A percentile compares a stretch with the other conserved stretches of the same genome.
These are phyloP conservation scores for Lineolata rhizophorae DNA, from an alignment of 495 filamentous ascomycete species.

Conservation along the genomic window DNA sequence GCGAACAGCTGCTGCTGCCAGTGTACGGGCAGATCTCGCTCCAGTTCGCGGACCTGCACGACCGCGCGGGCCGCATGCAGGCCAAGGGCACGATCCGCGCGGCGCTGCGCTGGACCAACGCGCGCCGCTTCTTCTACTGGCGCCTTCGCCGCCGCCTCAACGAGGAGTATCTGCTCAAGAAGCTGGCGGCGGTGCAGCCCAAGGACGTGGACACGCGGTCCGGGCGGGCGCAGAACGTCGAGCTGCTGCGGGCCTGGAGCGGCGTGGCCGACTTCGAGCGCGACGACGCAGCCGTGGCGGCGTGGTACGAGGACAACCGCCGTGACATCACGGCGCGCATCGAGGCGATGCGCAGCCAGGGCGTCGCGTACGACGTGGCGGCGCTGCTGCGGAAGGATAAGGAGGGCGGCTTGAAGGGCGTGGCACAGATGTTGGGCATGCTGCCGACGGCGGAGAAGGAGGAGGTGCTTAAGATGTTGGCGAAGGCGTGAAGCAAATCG, in stretches of 20 bases:
- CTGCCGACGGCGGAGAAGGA: conserved; percentile 77
- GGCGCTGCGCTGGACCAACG: conserved; percentile 64
- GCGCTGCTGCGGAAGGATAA: conserved; percentile 49
- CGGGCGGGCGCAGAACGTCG: conserved; percentile 37
- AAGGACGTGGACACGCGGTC: conserved; percentile 19
- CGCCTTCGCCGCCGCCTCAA: conserved; percentile 89
- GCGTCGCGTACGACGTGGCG: conserved; percentile 58
- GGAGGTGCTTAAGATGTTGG: conserved; percentile 45
- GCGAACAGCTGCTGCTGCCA: conserved; percentile 73
- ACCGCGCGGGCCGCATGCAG: conserved; percentile 92
- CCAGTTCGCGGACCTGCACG: conserved; percentile 93
- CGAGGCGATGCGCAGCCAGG: conserved; percentile 55
- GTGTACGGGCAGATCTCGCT: conserved; percentile 83
- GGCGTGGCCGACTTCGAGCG: conserved; percentile 46
- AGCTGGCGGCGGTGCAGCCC: conserved; percentile 39
- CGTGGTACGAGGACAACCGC: conserved; percentile 94
- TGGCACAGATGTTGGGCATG: conserved; percentile 64
- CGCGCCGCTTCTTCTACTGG: conserved; percentile 99
- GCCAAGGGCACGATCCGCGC: conserved; percentile 86
- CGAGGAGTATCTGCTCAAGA: conserved; percentile 86
- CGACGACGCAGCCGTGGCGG: conserved; percentile 64
- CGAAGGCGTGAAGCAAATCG: no score
- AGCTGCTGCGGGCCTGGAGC: conserved; percentile 56
- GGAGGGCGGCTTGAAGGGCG: conserved; percentile 64
- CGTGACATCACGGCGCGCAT: conserved; percentile 59